A percentile compares a stretch with the other conserved stretches of the same genome.
Evolutionary conservation across 2,329 filamentous ascomycete species (phyloP).

Genomic region (Amauroascus niger): DNA sequence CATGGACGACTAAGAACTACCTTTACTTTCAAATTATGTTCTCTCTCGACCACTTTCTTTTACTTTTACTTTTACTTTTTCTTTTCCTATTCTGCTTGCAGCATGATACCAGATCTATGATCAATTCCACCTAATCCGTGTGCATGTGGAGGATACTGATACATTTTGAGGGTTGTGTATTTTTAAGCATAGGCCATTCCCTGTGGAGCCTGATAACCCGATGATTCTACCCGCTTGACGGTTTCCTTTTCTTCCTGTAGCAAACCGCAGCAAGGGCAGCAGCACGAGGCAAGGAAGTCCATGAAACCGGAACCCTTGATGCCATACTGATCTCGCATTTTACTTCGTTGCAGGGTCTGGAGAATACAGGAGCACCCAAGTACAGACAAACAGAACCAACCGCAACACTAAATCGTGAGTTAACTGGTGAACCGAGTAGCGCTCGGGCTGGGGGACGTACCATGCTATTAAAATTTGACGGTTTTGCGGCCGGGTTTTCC

Average conservation of each 20-base stretch:
- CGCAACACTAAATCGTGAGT: conserved; percentile 27
- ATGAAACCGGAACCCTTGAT: conserved; percentile 42
- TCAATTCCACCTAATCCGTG: too few species aligned
- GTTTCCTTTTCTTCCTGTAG: conserved; percentile 52
- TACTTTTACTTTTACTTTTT: too few species aligned
- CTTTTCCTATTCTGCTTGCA: too few species aligned
- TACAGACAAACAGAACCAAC: conserved; percentile 25
- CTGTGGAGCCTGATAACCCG: conserved; percentile 23
- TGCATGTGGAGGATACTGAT: too few species aligned
- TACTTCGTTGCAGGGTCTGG: conserved; percentile 45
- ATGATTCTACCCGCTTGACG: conserved; percentile 16
- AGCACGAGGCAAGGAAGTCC: conserved; percentile 48
- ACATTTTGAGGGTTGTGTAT: not conserved
- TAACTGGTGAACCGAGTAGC: not conserved
- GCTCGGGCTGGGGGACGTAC: conserved; percentile 18
- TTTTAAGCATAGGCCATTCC: conserved; percentile 19
- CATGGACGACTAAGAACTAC: too few species aligned
- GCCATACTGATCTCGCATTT: conserved; percentile 46
- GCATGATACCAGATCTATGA: too few species aligned
- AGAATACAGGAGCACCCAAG: conserved; percentile 33
- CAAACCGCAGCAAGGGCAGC: conserved; percentile 48
- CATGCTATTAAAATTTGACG: conserved; percentile 24
- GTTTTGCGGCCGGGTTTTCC: conserved; percentile 25
- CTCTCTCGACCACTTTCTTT: too few species aligned
- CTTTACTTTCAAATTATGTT: too few species aligned